A percentile compares a stretch with the other conserved stretches of the same genome.
phyloP scores from a whole-genome alignment of 768 basidiomycete genomes.

The Lepiota brunneoincarnata region DNA sequence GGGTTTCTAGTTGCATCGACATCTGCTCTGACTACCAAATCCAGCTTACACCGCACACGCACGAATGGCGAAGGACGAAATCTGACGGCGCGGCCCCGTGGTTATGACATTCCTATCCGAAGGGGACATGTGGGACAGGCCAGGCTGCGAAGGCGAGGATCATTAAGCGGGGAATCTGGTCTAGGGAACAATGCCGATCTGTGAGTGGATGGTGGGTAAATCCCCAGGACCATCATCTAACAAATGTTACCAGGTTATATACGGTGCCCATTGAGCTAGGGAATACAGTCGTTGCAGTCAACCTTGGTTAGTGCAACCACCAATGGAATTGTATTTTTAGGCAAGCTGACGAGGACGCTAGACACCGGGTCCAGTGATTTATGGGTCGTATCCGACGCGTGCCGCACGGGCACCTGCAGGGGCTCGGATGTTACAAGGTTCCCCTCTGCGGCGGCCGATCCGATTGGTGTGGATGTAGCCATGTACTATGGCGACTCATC shows the following conservation, averaged over 20 bases:
- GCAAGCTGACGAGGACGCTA: conserved; percentile 18
- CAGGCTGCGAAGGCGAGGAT: conserved; percentile 21
- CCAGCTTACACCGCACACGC: background rate
- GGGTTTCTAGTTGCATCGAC: conserved; percentile 16
- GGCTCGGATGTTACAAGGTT: conserved; percentile 37
- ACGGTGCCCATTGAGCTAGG: conserved; percentile 35
- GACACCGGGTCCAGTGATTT: conserved; percentile 74
- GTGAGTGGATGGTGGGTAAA: conserved; percentile 18
- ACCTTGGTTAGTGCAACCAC: conserved; percentile 22
- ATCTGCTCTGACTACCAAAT: conserved; percentile 15
- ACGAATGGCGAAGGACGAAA: background rate
- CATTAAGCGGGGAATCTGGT: conserved; percentile 30
- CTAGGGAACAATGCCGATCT: conserved; percentile 35
- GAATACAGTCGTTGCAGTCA: conserved; percentile 24
- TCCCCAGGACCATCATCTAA: background rate
- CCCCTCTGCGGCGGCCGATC: conserved; percentile 33
- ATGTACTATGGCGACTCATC: conserved; percentile 64
- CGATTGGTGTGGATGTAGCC: conserved; percentile 35
- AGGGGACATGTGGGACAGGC: conserved; percentile 16
- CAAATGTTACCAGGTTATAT: conserved; percentile 24
- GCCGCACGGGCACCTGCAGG: conserved; percentile 37
- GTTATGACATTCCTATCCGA: conserved; percentile 22
- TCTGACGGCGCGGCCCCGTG: conserved; percentile 5
- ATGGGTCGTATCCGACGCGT: conserved; percentile 60
- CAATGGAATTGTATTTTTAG: background rate